A percentile compares a stretch with the other conserved stretches of the same genome.
phyloP scores from a whole-genome alignment of 139 green algal species.

The Chlamydomonas asymmetrica region DNA sequence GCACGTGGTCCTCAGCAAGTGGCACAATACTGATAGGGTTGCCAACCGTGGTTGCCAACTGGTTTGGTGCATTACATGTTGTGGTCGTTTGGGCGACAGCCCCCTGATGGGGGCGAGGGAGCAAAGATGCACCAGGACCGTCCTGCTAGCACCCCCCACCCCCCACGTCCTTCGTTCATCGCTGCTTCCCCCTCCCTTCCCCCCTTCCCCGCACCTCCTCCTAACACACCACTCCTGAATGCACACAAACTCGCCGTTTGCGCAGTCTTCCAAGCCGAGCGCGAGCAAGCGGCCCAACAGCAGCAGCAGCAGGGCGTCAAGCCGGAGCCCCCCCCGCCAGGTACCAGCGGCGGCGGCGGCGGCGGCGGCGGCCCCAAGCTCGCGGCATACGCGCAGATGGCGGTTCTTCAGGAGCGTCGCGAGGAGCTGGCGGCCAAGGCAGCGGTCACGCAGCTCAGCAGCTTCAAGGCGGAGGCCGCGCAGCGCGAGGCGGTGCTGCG shows the following conservation, averaged over 20 bases:
- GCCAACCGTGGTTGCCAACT: too few relatives aligned
- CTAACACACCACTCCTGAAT: too few relatives aligned
- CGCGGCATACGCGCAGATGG: slow-evolving; percentile 40
- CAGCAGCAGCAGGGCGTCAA: too few relatives aligned
- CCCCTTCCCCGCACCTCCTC: not conserved
- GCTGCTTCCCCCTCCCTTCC: not conserved
- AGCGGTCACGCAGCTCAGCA: slow-evolving; percentile 28
- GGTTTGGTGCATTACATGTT: too few relatives aligned
- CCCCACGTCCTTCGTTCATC: not conserved
- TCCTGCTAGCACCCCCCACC: not conserved
- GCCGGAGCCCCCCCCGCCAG: too few relatives aligned
- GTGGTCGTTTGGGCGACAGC: too few relatives aligned
- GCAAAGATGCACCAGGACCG: too few relatives aligned
- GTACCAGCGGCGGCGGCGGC: not conserved
- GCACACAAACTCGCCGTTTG: slow-evolving; percentile 5
- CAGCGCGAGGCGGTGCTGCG: slow-evolving; percentile 73
- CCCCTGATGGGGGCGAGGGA: slow-evolving; percentile 9
- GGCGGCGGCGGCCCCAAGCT: slow-evolving; percentile 39
- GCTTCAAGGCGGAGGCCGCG: slow-evolving; percentile 59
- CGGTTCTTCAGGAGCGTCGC: slow-evolving; percentile 32
- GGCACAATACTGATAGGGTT: too few relatives aligned
- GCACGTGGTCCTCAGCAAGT: too few relatives aligned
- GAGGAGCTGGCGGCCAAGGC: slow-evolving; percentile 32
- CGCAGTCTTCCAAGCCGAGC: slow-evolving; percentile 52
- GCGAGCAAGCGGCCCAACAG: too few relatives aligned